These are phyloP conservation scores for Vitis rupestris DNA, from an alignment of 164 flowering plant genomes.

Conservation along the genomic window DNA sequence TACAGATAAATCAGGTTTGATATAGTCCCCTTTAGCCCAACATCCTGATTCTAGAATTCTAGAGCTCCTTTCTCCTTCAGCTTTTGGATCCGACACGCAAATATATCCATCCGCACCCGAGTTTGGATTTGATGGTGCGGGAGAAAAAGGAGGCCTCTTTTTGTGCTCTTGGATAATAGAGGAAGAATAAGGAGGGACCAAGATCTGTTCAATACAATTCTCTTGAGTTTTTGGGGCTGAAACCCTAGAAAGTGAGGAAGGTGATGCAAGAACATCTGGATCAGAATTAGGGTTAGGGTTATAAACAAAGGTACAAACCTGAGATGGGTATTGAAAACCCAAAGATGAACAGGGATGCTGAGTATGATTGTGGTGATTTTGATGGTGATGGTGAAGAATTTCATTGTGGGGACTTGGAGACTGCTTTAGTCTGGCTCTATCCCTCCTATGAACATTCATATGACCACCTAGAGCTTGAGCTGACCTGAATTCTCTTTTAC, in stretches of 20 bases:
- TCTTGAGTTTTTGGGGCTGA: slow-evolving; percentile 26
- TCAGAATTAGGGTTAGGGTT: slow-evolving; percentile 48
- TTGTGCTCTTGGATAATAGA: slow-evolving; percentile 19
- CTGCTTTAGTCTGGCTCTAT: slow-evolving; percentile 77
- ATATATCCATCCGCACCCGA: slow-evolving; percentile 18
- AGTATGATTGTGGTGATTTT: slow-evolving; percentile 5
- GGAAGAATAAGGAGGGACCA: slow-evolving; percentile 29
- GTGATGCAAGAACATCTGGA: slow-evolving; percentile 20
- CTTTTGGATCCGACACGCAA: slow-evolving; percentile 18
- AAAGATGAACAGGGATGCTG: slow-evolving; percentile 21
- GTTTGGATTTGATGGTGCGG: slow-evolving; percentile 25
- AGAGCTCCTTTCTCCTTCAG: slow-evolving; percentile 28
- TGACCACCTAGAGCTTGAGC: slow-evolving; percentile 98
- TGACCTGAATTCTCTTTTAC: slow-evolving; percentile 83
- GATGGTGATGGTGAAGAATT: slow-evolving; percentile 23
- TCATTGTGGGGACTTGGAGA: slow-evolving; percentile 30
- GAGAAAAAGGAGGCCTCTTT: slow-evolving; percentile 18
- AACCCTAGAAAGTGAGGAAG: slow-evolving; percentile 43
- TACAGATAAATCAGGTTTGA: slow-evolving; percentile 28
- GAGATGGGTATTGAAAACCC: slow-evolving; percentile 32
- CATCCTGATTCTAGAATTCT: slow-evolving; percentile 16
- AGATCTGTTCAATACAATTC: slow-evolving; percentile 15
- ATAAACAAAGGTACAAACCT: slow-evolving; percentile 33
- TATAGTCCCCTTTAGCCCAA: slow-evolving; percentile 15
- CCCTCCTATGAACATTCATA: slow-evolving; percentile 92